Conservation (phyloP, 192 early-diverging fungal genomes). For the Gaertneriomyces sp. region DNA sequence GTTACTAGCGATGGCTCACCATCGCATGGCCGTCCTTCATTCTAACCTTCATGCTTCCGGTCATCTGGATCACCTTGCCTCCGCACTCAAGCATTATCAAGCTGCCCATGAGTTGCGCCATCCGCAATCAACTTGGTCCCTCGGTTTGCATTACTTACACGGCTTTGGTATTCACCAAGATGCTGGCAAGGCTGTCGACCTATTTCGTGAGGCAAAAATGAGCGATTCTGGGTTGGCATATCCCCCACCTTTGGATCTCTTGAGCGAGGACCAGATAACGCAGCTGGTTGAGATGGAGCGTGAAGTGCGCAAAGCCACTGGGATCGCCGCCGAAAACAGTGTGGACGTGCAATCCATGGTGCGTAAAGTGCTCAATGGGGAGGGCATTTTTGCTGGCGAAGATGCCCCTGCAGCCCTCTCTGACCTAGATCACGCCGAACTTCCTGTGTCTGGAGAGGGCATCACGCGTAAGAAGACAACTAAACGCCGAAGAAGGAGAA, state of each 20-base stretch:
- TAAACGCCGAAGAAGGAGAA: neutral
- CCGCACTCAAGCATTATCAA: slow-evolving; percentile 2
- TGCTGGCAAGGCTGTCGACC: slow-evolving; percentile 25
- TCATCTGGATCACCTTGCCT: neutral
- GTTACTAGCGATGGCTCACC: neutral
- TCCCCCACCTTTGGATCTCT: slow-evolving; percentile 35
- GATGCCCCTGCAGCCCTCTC: slow-evolving; percentile 7
- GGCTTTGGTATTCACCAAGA: slow-evolving; percentile 42
- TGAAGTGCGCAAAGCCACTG: slow-evolving; percentile 16
- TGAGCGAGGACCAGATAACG: slow-evolving; percentile 24
- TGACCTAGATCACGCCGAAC: neutral
- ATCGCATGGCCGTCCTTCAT: neutral
- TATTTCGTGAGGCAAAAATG: slow-evolving; percentile 28
- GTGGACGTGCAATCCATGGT: slow-evolving; percentile 24
- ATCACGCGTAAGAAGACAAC: neutral
- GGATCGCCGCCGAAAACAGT: slow-evolving; percentile 18
- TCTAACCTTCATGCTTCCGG: neutral
- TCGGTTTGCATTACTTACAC: slow-evolving; percentile 40
- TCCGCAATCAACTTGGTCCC: slow-evolving; percentile 35
- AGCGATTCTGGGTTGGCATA: slow-evolving; percentile 24
- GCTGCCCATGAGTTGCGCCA: slow-evolving; percentile 19
- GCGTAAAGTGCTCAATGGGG: too few relatives aligned
- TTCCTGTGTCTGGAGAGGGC: slow-evolving; percentile 1
- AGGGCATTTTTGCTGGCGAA: neutral
- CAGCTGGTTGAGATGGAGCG: slow-evolving; percentile 26